Base-by-base conservation (phyloP, 257 asterid species). In the Plantago ovata region DNA sequence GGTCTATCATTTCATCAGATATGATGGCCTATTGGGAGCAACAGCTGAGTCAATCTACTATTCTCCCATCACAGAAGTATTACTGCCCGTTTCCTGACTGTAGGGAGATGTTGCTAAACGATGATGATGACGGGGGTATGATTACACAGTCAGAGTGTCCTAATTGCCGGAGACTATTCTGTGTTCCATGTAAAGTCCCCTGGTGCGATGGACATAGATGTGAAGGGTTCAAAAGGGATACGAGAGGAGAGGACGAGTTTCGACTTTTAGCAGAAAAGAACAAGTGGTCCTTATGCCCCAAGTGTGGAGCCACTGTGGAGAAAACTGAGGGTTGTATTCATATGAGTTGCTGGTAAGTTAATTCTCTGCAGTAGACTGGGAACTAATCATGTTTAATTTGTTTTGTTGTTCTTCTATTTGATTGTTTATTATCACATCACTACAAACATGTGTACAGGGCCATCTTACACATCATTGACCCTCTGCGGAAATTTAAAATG, bases 131-230 rank as follows among this genome's bases (percentile, higher is more conserved):
- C 2, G 66, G 61, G 40, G 64, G 39, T 20, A 18, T 41, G 1
- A 28, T 77, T 12, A 68, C 51, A 13, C 75, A 63, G 21, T 61
- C 76, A 0, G 79, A 66, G 58, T 82, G 95, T 45, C 86, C 84
- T 0, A 16, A 42, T 44, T 82, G 91, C 53, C 32, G 69, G 13
- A 75, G 78, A 56, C 38, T 72, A 67, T 69, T 85, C 60, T 82
- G 94, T 15, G 86, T 73, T 0, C 71, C 50, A 33, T 85, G 94
- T 45, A 42, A 54, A 3, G 91, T 80, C 16, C 57, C 84, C 0
- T 76, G 88, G 91, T 88, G 80, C 59, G 42, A 52, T 6, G 88
- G 81, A 3, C 3, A 69, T 1, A 73, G 50, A 7, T 82, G 94
- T 21, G 62, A 60, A 10, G 86, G 71, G 69, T 71, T 73, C 18